These are phyloP conservation scores for Melastoma malabathricum DNA, from an alignment of 345 rosid genomes.

Conservation along the genomic window DNA sequence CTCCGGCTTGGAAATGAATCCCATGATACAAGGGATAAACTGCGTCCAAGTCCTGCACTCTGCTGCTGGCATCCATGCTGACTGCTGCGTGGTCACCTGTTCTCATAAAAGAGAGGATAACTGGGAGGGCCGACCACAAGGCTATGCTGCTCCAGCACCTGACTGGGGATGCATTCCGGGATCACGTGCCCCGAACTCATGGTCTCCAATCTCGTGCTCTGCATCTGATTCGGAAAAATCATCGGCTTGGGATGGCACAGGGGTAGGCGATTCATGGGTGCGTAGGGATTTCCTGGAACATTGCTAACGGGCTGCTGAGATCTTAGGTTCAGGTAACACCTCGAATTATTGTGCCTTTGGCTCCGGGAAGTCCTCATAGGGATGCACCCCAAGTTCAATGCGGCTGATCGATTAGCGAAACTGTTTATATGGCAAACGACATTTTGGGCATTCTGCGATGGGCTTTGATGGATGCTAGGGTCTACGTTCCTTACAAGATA, in stretches of 20 bases:
- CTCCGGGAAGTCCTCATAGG: constrained; percentile 94
- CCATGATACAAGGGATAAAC: constrained; percentile 69
- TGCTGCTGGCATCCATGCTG: constrained; percentile 20
- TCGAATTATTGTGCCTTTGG: constrained; percentile 73
- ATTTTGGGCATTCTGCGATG: too few relatives aligned
- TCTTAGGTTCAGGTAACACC: constrained; percentile 70
- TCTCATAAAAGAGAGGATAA: constrained; percentile 30
- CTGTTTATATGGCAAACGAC: too few relatives aligned
- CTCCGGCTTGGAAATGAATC: constrained; percentile 24
- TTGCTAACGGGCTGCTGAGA: too few relatives aligned
- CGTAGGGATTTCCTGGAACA: constrained; percentile 18
- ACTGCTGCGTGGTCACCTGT: constrained; percentile 15
- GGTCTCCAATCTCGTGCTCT: constrained; percentile 16
- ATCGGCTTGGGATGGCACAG: constrained; percentile 15
- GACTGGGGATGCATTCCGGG: constrained; percentile 12
- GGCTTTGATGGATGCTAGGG: too few relatives aligned
- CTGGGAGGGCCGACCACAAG: constrained; percentile 14
- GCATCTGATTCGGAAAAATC: constrained; percentile 18
- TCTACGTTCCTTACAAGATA: too few relatives aligned
- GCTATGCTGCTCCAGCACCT: constrained; percentile 17
- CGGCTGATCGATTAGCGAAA: constrained; percentile 55
- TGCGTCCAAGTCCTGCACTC: constrained; percentile 26
- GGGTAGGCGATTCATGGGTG: constrained; percentile 16
- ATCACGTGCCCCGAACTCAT: constrained; percentile 9
- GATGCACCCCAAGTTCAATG: constrained; percentile 83